These are phyloP conservation scores for Dionaea muscipula DNA, from an alignment of 179 eudicot species.

Conservation along the genomic window DNA sequence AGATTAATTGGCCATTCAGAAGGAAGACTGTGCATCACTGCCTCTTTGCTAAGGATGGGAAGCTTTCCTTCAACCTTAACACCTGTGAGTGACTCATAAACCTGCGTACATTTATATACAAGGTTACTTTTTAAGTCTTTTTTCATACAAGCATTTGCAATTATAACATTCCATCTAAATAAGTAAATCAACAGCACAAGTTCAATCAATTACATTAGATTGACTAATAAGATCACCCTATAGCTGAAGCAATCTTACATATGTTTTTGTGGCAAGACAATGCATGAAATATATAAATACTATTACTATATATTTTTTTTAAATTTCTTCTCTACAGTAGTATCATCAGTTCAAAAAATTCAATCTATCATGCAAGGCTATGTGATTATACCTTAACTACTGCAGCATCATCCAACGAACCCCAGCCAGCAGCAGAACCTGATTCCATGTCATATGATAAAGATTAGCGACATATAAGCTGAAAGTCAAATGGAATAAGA, in stretches of 20 bases:
- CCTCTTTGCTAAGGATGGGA: conserved; percentile 47
- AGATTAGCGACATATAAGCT: too few relatives aligned
- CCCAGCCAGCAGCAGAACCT: conserved; percentile 99
- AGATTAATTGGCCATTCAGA: conserved; percentile 81
- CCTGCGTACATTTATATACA: conserved; percentile 30
- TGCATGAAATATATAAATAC: too few relatives aligned
- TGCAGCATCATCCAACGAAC: conserved; percentile 81
- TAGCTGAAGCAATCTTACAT: too few relatives aligned
- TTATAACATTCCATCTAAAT: neutral
- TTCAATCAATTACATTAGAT: too few relatives aligned
- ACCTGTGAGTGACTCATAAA: conserved; percentile 88
- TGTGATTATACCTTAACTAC: conserved; percentile 67
- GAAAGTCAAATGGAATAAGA: too few relatives aligned
- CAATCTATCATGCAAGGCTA: conserved; percentile 1
- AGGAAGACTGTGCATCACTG: conserved; percentile 58
- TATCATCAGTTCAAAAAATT: too few relatives aligned
- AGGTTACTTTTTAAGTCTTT: neutral
- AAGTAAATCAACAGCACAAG: too few relatives aligned
- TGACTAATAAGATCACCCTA: too few relatives aligned
- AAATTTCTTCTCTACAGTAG: neutral
- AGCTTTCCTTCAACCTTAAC: conserved; percentile 84
- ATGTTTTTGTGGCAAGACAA: too few relatives aligned
- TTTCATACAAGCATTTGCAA: neutral
- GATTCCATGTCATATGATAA: conserved; percentile 10
- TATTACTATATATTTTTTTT: too few relatives aligned